Conservation (phyloP, 2,329 filamentous ascomycete species). For the Sarocladium kiliense region DNA sequence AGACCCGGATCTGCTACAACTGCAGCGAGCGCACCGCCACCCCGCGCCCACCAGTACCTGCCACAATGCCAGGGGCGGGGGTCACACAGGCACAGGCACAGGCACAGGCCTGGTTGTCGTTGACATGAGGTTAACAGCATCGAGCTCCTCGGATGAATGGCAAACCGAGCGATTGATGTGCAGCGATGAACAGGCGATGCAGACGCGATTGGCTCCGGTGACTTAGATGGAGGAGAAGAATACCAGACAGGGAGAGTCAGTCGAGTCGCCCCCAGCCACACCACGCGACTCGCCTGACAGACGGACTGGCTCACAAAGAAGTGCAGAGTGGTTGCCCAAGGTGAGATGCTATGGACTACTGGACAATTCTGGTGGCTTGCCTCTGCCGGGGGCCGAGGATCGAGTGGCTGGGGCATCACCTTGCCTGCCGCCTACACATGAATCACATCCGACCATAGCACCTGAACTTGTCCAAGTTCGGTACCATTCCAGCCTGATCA, state of each 20-base stretch:
- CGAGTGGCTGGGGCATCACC: not conserved
- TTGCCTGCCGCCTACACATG: not conserved
- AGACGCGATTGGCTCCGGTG: too few species aligned
- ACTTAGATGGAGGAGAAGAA: too few species aligned
- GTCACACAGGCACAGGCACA: not conserved
- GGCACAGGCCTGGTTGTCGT: not conserved
- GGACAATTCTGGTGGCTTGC: not conserved
- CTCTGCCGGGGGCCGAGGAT: not conserved
- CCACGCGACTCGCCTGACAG: not conserved
- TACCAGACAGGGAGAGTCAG: not conserved
- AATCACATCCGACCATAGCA: too few species aligned
- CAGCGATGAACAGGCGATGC: too few species aligned
- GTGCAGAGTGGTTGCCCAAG: too few species aligned
- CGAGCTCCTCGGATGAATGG: too few species aligned
- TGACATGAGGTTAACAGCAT: too few species aligned
- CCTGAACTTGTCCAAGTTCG: too few species aligned
- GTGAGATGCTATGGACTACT: not conserved
- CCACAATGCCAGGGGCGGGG: not conserved
- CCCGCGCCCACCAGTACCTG: not conserved
- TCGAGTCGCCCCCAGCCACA: not conserved
- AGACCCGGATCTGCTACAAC: constrained; percentile 10
- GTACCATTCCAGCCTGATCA: too few species aligned
- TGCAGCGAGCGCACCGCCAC: constrained; percentile 5
- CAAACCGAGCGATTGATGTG: too few species aligned
- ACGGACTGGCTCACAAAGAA: too few species aligned